Evolutionary conservation across 768 basidiomycete genomes (phyloP), one percentile per base, ranked within the genome.

Genomic region (Naganishia randhawae): DNA sequence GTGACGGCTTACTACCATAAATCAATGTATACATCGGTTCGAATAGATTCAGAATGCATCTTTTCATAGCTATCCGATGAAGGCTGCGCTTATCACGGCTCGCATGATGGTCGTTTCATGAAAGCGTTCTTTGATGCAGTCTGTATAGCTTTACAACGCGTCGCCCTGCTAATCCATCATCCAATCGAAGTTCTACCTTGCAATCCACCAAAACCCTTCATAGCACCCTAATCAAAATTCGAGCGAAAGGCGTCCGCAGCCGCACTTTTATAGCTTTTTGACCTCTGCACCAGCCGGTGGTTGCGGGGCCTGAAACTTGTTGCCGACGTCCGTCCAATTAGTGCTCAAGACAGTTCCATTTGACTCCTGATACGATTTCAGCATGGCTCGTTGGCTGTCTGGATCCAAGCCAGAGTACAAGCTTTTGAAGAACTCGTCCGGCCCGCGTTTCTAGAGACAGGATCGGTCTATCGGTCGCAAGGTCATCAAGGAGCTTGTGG

Each of bases 291-390:
- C 57, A 42, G 35, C 57, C 11, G 57, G 57, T 27, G 57, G 57
- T 27, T 61, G 57, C 1, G 57, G 57, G 11, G 57, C 37, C 57
- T 61, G 57, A 29, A 39, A 61, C 57, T 61, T 61, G 3, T 2
- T 13, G 37, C 57, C 57, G 2, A 61, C 57, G 7, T 61, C 57
- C 17, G 35, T 29, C 57, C 57, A 61, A 42, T 61, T 61, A 16
- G 95, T 99, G 81, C 91, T 93, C 45, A 99, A 83, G 0, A 92
- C 89, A 10, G 96, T 99, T 9, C 96, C 96, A 8, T 92, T 92
- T 72, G 90, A 92, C 83, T 99, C 95, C 69, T 85, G 84, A 79
- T 91, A 97, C 76, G 91, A 94, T 85, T 99, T 99, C 87, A 97
- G 87, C 93, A 99, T 99, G 3, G 96, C 96, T 41, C 88, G 85